Evolutionary conservation across 371 early-diverging fungal genomes (phyloP), one percentile per base, ranked within the genome.

Genomic region (Actinomucor elegans): DNA sequence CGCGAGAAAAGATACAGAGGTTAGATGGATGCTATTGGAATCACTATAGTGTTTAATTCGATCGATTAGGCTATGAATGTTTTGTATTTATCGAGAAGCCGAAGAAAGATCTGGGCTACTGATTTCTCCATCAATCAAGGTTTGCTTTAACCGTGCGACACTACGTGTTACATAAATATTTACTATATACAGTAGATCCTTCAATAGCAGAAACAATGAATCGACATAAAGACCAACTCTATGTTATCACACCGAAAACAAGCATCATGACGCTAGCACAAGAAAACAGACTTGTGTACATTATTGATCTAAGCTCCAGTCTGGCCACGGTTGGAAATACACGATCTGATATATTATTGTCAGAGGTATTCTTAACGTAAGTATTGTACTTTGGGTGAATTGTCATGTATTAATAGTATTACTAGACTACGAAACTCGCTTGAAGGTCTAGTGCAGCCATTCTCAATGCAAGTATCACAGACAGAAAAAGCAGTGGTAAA

Each of bases 251-350:
- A 31, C 87, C 89, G 1, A 71, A 81, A 33, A 87, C 92, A 3
- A 78, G 77, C 9, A 73, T 91, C 5, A 73, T 80, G 56, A 75
- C 80, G 10, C 56, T 89, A 42, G 67, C 77, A 38, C 71, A 75
- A 41, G 78, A 84, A 57, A 85, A 89, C 52, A 73, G 87, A 1
- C 52, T 89, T 17, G 87, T 88, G 0, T 85, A 89, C 57, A 69
- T 90, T n/a, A 73, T 92, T 26, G 92, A 92, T 59, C 73, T 87
- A 14, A 83, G 81, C 12, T 83, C 89, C 2, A 87, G 88, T 54
- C 75, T 92, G 55, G 79, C 87, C 12, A 84, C 86, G 1, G 85
- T 89, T 2, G 89, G 88, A 55, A 71, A 79, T 37, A 73, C 68
- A 11, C 77, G 70, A 18, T 72, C 69, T 27, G 76, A 77, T 43